Evolutionary conservation across 2,329 filamentous ascomycete species (phyloP).

Genomic region (Teratosphaeria destructans): DNA sequence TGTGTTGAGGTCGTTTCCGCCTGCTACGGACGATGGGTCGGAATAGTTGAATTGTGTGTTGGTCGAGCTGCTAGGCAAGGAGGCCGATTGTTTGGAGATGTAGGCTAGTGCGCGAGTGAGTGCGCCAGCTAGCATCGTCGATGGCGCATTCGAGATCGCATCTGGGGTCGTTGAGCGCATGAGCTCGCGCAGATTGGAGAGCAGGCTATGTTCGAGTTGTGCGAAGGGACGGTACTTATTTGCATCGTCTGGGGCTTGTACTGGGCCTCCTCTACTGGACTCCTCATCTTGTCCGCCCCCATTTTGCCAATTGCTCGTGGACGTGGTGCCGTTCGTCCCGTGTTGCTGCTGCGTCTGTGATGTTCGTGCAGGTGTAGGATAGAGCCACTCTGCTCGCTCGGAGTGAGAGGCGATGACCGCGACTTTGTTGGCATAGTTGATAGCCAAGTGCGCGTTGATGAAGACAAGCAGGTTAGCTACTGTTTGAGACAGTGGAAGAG

Average conservation of each 20-base stretch:
- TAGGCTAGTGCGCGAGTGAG: conserved; percentile 80
- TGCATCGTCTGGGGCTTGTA: conserved; percentile 38
- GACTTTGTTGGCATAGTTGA: conserved; percentile 86
- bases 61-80: conserved; percentile 31
- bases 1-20: conserved; percentile 43
- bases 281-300: conserved; percentile 18
- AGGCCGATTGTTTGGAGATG: conserved; percentile 66
- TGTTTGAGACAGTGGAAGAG: conserved; percentile 70
- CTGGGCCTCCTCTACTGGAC: conserved; percentile 11
- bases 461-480: conserved; percentile 89
- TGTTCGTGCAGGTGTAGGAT: conserved; percentile 46
- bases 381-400: conserved; percentile 80
- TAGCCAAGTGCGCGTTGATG: conserved; percentile 90
- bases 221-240: conserved; percentile 95
- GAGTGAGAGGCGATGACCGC: conserved; percentile 84
- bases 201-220: conserved; percentile 70
- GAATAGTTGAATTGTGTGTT: conserved; percentile 52
- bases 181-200: conserved; percentile 62
- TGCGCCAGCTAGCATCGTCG: conserved; percentile 82
- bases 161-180: conserved; percentile 56
- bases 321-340: neutral
- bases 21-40: conserved; percentile 35
- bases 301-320: conserved; percentile 20
- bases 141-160: conserved; percentile 57
- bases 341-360: neutral